Percentiles rank a stretch among this genome's conserved stretches.
These are phyloP conservation scores for Bacidia rubella DNA, from an alignment of 495 filamentous ascomycete genomes.

Conservation along the genomic window DNA sequence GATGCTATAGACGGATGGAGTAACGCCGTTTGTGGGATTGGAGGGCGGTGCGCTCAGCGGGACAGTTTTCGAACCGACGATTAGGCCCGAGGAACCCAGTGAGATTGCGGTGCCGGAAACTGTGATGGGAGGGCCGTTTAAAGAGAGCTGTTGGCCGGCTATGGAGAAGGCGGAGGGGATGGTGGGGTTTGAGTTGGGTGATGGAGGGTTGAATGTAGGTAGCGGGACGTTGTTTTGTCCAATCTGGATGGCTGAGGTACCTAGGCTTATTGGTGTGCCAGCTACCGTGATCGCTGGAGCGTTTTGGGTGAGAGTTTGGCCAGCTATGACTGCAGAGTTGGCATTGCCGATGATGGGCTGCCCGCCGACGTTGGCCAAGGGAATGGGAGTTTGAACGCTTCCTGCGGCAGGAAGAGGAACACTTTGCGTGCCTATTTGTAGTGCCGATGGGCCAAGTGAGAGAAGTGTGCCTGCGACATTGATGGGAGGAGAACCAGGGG, in stretches of 20 bases:
- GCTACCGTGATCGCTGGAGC: neutral
- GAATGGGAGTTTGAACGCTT: neutral
- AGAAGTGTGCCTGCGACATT: conserved; percentile 14
- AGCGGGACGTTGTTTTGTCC: neutral
- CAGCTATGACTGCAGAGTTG: neutral
- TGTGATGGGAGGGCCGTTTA: conserved; percentile 6
- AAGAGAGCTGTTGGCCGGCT: conserved; percentile 6
- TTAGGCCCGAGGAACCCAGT: neutral
- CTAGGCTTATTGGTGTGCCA: neutral
- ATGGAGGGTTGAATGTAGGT: neutral
- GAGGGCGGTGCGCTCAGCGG: neutral
- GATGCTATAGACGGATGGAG: neutral
- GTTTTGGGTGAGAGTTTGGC: neutral
- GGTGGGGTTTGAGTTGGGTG: neutral
- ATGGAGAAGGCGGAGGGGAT: neutral
- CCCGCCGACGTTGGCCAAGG: neutral
- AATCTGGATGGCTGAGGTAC: neutral
- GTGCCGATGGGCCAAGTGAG: neutral
- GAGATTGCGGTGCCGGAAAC: conserved; percentile 1
- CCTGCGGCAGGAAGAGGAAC: neutral
- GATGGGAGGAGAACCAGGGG: conserved; percentile 13
- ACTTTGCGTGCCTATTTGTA: conserved; percentile 3
- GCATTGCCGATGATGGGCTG: neutral
- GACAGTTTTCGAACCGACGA: conserved; percentile 1
- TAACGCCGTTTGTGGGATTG: neutral